phyloP scores from a whole-genome alignment of 352 stramenopile species.

The Pythium guiyangense region DNA sequence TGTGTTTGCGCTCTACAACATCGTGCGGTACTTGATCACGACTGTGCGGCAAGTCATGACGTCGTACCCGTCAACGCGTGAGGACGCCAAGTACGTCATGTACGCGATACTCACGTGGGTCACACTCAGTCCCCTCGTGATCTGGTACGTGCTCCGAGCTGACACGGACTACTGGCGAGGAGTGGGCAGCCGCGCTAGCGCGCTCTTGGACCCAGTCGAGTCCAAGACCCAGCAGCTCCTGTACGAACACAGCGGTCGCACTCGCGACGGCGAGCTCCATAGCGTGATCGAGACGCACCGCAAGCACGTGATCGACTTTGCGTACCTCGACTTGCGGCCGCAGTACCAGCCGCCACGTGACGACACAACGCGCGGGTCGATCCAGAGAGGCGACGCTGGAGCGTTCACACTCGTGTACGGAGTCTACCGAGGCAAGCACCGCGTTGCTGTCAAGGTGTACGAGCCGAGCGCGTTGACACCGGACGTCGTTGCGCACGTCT shows the following conservation, averaged over 20 bases:
- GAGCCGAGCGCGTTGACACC: constrained; percentile 24
- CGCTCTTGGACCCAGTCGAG: constrained; percentile 1
- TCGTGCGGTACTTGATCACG: constrained; percentile 4
- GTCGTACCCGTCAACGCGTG: constrained; percentile 16
- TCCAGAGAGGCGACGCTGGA: constrained; percentile 20
- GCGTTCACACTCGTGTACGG: constrained; percentile 3
- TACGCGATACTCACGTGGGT: constrained; percentile 17
- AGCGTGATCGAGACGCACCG: constrained; percentile 49
- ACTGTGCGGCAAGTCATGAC: constrained; percentile 14
- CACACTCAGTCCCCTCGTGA: constrained; percentile 25
- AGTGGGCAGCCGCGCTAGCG: constrained; percentile 23
- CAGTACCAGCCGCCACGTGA: constrained; percentile 18
- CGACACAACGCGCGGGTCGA: constrained; percentile 23
- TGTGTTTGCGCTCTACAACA: constrained; percentile 15
- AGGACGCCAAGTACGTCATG: constrained; percentile 6
- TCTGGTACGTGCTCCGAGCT: constrained; percentile 40
- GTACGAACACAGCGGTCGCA: constrained; percentile 21
- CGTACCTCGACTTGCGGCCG: constrained; percentile 20
- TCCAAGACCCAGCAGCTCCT: constrained; percentile 12
- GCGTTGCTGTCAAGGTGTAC: constrained; percentile 46
- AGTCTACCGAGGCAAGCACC: constrained; percentile 19
- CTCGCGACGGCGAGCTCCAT: constrained; percentile 33
- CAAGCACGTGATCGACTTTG: constrained; percentile 50
- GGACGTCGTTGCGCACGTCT: constrained; percentile 26
- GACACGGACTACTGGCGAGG: constrained; percentile 49